These are phyloP conservation scores for Coemansia sp. DNA, from an alignment of 192 early-diverging fungal species.

Conservation along the genomic window DNA sequence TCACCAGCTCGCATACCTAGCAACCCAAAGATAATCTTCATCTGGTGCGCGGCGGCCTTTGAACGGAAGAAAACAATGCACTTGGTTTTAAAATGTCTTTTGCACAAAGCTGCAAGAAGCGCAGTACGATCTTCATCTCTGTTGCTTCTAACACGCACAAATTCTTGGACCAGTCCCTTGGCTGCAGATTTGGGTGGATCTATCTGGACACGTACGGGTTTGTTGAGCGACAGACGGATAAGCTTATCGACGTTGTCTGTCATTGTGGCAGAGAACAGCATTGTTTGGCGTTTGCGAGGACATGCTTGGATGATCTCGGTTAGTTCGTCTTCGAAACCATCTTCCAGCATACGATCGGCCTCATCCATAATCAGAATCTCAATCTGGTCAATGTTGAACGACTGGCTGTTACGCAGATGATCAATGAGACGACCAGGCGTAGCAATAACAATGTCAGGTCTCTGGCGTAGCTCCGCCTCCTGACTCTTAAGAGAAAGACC, in stretches of 20 bases:
- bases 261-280: constrained; percentile 99
- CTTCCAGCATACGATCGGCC: constrained; percentile 98
- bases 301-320: constrained; percentile 90
- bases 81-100: constrained; percentile 73
- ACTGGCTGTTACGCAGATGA: constrained; percentile 89
- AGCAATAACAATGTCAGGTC: constrained; percentile 94
- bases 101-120: constrained; percentile 83
- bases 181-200: constrained; percentile 81
- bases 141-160: constrained; percentile 87
- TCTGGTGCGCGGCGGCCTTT: constrained; percentile 95
- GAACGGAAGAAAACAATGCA: constrained; percentile 93
- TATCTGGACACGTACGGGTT: constrained; percentile 88
- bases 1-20: constrained; percentile 86
- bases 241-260: constrained; percentile 97
- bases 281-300: constrained; percentile 89
- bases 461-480: constrained; percentile 80
- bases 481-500: constrained; percentile 86
- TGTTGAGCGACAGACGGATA: constrained; percentile 86
- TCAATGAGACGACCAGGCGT: constrained; percentile 99
- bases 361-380: constrained; percentile 99
- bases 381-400: constrained; percentile 83
- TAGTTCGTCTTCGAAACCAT: constrained; percentile 95
- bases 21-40: constrained; percentile 96
- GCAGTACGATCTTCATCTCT: constrained; percentile 86
- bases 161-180: constrained; percentile 85